Evolutionary conservation across 805 yeast genomes (phyloP).

Genomic region (Candida sithepensis): DNA sequence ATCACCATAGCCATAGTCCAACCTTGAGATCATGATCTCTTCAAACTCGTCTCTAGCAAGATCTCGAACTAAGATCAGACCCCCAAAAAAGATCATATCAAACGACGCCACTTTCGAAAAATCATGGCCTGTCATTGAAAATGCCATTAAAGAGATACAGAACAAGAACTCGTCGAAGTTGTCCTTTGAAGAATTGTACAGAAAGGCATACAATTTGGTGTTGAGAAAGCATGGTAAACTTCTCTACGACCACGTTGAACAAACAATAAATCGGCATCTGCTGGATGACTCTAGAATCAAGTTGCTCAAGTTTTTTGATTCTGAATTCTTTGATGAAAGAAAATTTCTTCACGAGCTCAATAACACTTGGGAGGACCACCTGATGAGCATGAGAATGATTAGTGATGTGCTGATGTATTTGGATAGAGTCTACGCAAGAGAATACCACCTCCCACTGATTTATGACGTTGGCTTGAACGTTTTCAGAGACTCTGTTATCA

Average conservation of each 20-base stretch:
- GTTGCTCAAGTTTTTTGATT: constrained; percentile 10
- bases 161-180: constrained; percentile 66
- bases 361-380: constrained; percentile 67
- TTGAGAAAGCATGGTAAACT: constrained; percentile 63
- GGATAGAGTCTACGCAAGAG: constrained; percentile 80
- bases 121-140: constrained; percentile 61
- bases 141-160: constrained; percentile 71
- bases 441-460: constrained; percentile 54
- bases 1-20: no score
- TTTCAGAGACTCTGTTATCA: constrained; percentile 60
- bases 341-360: constrained; percentile 33
- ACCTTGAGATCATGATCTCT: constrained; percentile 19
- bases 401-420: constrained; percentile 84
- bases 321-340: constrained; percentile 16
- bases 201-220: constrained; percentile 75
- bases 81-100: constrained; percentile 50
- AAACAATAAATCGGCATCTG: constrained; percentile 46
- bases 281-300: constrained; percentile 23
- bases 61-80: constrained; percentile 51
- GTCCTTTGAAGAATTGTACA: constrained; percentile 78
- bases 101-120: constrained; percentile 53
- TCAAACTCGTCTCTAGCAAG: constrained; percentile 37
- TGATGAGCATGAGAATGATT: constrained; percentile 69
- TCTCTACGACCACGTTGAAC: constrained; percentile 58
- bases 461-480: constrained; percentile 71